Conservation (phyloP, 1,284 basidiomycete species). For the Cerrena zonata region DNA sequence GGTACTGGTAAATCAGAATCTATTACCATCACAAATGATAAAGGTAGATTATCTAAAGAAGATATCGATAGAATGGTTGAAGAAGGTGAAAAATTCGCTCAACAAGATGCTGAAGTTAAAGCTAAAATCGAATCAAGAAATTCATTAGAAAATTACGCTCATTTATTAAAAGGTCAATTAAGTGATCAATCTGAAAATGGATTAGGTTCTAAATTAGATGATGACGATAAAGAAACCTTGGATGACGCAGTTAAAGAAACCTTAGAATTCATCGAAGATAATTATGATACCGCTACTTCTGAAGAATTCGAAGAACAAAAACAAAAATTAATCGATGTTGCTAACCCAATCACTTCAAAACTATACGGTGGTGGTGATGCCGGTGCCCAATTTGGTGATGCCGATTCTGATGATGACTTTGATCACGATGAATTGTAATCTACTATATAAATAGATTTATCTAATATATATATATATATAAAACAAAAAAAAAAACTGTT, state of each 20-base stretch:
- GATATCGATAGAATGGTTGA: conserved; percentile 90
- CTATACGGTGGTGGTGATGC: conserved; percentile 55
- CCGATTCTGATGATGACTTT: conserved; percentile 39
- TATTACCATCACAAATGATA: conserved; percentile 84
- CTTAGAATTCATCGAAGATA: conserved; percentile 85
- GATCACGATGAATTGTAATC: too few species aligned
- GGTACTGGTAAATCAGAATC: conserved; percentile 87
- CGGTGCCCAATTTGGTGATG: conserved; percentile 33
- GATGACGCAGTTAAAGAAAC: conserved; percentile 81
- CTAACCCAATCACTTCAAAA: conserved; percentile 69
- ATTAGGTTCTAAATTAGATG: conserved; percentile 82
- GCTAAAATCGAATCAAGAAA: conserved; percentile 87
- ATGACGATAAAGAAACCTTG: conserved; percentile 86
- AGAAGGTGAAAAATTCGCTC: conserved; percentile 87
- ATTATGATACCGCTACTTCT: conserved; percentile 69
- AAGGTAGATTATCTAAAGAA: conserved; percentile 78
- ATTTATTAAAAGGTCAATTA: conserved; percentile 81
- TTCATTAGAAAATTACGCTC: conserved; percentile 71
- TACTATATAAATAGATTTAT: too few species aligned
- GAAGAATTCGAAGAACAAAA: conserved; percentile 93
- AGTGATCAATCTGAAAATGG: conserved; percentile 84
- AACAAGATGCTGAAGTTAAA: conserved; percentile 80
- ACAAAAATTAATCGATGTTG: conserved; percentile 31
- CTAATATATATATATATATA: too few species aligned
- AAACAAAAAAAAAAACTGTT: too few species aligned